Evolutionary conservation across 371 early-diverging fungal species (phyloP).

Genomic region (Gilbertella persicaria): DNA sequence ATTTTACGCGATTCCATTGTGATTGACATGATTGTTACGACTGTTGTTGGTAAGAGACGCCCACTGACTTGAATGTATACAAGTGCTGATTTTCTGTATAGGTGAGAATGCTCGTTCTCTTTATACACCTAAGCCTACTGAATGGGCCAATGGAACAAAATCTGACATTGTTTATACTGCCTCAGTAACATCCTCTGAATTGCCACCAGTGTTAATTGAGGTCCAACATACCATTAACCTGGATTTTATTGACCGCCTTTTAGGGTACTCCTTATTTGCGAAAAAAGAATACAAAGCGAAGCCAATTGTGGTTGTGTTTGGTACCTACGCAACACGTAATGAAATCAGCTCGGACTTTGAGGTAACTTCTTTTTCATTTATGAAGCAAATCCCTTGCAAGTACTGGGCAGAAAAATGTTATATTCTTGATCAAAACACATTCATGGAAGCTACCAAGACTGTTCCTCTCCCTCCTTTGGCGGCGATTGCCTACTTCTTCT

Average conservation of each 20-base stretch:
- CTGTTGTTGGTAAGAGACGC: too few relatives aligned
- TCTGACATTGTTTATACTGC: constrained; percentile 14
- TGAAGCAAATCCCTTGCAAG: constrained; percentile 14
- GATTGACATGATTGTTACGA: too few relatives aligned
- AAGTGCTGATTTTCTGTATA: too few relatives aligned
- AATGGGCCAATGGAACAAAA: constrained; percentile 13
- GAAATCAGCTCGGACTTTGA: constrained; percentile 14
- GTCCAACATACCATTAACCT: constrained; percentile 14
- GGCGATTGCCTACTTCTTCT: constrained; percentile 18
- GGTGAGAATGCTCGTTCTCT: constrained; percentile 9
- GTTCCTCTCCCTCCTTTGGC: constrained; percentile 17
- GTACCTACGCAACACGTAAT: constrained; percentile 12
- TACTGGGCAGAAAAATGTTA: constrained; percentile 22
- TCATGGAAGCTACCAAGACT: constrained; percentile 13
- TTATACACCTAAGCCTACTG: constrained; percentile 8
- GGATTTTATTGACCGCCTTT: constrained; percentile 12
- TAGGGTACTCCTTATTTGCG: constrained; percentile 4
- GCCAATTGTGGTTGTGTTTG: constrained; percentile 19
- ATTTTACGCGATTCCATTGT: too few relatives aligned
- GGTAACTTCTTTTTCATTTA: constrained; percentile 5
- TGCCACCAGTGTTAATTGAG: constrained; percentile 14
- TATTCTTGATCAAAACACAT: constrained; percentile 15
- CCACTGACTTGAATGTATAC: too few relatives aligned
- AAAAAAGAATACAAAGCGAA: constrained; percentile 17
- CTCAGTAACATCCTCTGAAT: constrained; percentile 4